Percentiles rank a stretch among this genome's conserved stretches.
phyloP scores from a whole-genome alignment of 1,284 basidiomycete species.

The Pascua sp. region DNA sequence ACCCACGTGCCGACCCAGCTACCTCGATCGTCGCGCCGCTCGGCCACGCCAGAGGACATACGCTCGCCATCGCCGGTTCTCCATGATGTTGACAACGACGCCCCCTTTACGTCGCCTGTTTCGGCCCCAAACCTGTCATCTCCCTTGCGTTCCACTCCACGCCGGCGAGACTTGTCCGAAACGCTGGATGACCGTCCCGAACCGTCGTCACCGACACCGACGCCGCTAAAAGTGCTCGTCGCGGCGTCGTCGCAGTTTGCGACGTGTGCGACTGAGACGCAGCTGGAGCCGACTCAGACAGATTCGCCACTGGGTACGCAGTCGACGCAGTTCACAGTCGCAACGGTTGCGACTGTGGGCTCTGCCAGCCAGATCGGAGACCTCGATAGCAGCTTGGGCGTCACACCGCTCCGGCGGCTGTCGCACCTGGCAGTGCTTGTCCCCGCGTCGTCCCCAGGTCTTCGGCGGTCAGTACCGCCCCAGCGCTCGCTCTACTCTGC shows the following conservation, averaged over 20 bases:
- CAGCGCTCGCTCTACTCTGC: not conserved
- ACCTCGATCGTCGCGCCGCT: not conserved
- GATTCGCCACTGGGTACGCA: too few species aligned
- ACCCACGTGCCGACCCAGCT: slow-evolving; percentile 3
- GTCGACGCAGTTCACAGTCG: not conserved
- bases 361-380: not conserved
- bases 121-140: slow-evolving; percentile 5
- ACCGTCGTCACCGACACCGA: slow-evolving; percentile 13
- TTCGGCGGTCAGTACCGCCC: not conserved
- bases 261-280: too few species aligned
- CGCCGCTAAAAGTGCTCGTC: slow-evolving; percentile 4
- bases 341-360: not conserved
- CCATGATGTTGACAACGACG: slow-evolving; percentile 3
- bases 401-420: too few species aligned
- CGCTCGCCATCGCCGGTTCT: slow-evolving; percentile 6
- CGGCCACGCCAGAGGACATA: slow-evolving; percentile 10
- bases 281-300: too few species aligned
- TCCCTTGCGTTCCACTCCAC: not conserved
- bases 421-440: slow-evolving; percentile 13
- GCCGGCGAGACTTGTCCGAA: not conserved
- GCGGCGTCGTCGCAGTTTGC: slow-evolving; percentile 8
- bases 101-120: slow-evolving; percentile 11
- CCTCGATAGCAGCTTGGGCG: too few species aligned
- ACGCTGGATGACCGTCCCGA: not conserved
- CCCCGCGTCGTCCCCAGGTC: slow-evolving; percentile 19